phyloP scores from a whole-genome alignment of 345 rosid genomes.

The Brassica rapa region DNA sequence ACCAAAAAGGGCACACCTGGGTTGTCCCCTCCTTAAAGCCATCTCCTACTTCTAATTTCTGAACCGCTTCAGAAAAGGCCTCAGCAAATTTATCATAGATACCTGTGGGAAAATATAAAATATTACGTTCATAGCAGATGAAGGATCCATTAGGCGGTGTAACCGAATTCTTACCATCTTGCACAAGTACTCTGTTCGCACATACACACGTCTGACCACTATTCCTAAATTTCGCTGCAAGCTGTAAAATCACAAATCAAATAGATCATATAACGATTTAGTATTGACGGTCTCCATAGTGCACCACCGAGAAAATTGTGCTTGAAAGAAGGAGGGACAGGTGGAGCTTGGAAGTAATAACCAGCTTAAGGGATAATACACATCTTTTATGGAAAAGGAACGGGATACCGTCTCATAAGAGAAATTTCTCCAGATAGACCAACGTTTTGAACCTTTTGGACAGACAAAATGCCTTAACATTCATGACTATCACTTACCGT shows the following conservation, averaged over 20 bases:
- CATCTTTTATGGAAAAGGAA: conserved; percentile 5
- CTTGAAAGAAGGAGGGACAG: not conserved
- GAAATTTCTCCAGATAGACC: conserved; percentile 12
- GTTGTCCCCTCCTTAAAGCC: conserved; percentile 77
- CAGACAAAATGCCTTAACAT: not conserved
- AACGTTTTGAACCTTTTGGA: conserved; percentile 7
- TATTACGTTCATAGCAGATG: conserved; percentile 15
- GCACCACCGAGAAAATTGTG: conserved; percentile 4
- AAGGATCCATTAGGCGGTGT: conserved; percentile 8
- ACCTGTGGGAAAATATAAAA: conserved; percentile 48
- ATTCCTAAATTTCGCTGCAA: conserved; percentile 93
- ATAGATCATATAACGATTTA: not conserved
- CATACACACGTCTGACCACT: conserved; percentile 99
- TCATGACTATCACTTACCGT: conserved; percentile 55
- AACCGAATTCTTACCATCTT: conserved; percentile 70
- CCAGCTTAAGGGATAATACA: conserved; percentile 4
- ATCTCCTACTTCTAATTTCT: conserved; percentile 88
- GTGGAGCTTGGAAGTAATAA: conserved; percentile 17
- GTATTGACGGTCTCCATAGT: not conserved
- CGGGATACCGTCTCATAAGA: not conserved
- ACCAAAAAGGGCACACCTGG: conserved; percentile 51
- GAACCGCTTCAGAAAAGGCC: conserved; percentile 87
- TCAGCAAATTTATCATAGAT: conserved; percentile 87
- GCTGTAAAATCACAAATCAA: conserved; percentile 53
- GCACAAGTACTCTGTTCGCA: conserved; percentile 86